Conservation (phyloP, 2,329 filamentous ascomycete genomes). For the Alternaria incomplexa region DNA sequence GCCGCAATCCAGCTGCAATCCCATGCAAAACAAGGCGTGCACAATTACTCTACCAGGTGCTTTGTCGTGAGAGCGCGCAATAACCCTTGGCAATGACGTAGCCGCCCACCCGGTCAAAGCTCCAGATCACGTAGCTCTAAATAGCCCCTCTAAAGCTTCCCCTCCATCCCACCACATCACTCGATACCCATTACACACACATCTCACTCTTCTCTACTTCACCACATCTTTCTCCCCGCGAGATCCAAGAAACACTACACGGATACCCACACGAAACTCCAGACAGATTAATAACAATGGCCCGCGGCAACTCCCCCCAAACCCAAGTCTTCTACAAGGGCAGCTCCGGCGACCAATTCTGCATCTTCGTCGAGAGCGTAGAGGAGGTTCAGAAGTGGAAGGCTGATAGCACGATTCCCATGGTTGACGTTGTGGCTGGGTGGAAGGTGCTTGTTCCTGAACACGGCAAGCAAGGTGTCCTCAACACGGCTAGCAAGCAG, state of each 20-base stretch:
- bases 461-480: constrained; percentile 82
- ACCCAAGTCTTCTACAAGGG: constrained; percentile 89
- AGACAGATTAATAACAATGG: too few species aligned
- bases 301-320: constrained; percentile 60
- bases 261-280: too few species aligned
- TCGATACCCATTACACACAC: neutral
- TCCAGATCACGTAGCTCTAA: constrained; percentile 28
- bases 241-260: too few species aligned
- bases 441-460: constrained; percentile 91
- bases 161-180: constrained; percentile 18
- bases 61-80: too few species aligned
- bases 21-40: neutral
- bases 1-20: constrained; percentile 20
- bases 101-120: constrained; percentile 20
- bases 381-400: constrained; percentile 80
- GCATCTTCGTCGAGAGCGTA: constrained; percentile 67
- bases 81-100: constrained; percentile 45
- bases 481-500: constrained; percentile 76
- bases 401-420: constrained; percentile 75
- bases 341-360: constrained; percentile 66
- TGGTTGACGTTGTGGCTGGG: constrained; percentile 82
- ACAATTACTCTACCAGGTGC: too few species aligned
- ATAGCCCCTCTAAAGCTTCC: constrained; percentile 44
- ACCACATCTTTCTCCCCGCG: too few species aligned
- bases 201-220: neutral